phyloP scores from a whole-genome alignment of 2,329 filamentous ascomycete species.

The Alternaria hordeiaustralica region DNA sequence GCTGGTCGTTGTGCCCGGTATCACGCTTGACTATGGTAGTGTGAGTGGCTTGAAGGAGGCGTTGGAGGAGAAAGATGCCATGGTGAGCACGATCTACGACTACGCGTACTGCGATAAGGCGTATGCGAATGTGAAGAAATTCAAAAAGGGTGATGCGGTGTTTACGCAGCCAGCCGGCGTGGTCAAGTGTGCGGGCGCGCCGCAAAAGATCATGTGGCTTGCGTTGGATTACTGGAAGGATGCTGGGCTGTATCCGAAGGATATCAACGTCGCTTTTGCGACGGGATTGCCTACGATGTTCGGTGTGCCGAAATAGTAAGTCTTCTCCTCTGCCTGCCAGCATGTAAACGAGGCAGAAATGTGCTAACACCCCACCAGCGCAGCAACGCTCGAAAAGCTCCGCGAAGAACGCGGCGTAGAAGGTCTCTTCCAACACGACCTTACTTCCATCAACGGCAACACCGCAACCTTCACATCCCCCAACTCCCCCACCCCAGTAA shows the following conservation, averaged over 20 bases:
- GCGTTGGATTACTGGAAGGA: constrained; percentile 48
- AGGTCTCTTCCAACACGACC: constrained; percentile 49
- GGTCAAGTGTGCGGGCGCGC: constrained; percentile 50
- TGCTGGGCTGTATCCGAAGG: constrained; percentile 41
- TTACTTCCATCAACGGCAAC: constrained; percentile 47
- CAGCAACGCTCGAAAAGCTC: constrained; percentile 43
- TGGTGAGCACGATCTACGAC: constrained; percentile 48
- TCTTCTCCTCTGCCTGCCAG: background rate
- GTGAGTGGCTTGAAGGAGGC: constrained; percentile 46
- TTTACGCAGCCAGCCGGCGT: constrained; percentile 51
- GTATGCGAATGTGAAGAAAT: constrained; percentile 36
- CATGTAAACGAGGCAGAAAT: no score
- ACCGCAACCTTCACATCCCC: constrained; percentile 43
- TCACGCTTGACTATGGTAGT: constrained; percentile 38
- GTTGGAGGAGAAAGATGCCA: constrained; percentile 42
- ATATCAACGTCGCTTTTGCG: constrained; percentile 49
- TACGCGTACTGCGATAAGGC: constrained; percentile 51
- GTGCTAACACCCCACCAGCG: constrained; percentile 22
- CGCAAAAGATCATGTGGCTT: constrained; percentile 54
- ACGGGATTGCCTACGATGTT: constrained; percentile 51
- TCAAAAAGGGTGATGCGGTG: constrained; percentile 45
- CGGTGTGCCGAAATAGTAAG: constrained; percentile 46
- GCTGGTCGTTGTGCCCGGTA: constrained; percentile 64
- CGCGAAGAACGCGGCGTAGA: constrained; percentile 46
- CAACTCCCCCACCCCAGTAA: constrained; percentile 33